Evolutionary conservation across 805 yeast species (phyloP), one percentile per base, ranked within the genome.

Genomic region (Wickerhamiella alocasiicola): DNA sequence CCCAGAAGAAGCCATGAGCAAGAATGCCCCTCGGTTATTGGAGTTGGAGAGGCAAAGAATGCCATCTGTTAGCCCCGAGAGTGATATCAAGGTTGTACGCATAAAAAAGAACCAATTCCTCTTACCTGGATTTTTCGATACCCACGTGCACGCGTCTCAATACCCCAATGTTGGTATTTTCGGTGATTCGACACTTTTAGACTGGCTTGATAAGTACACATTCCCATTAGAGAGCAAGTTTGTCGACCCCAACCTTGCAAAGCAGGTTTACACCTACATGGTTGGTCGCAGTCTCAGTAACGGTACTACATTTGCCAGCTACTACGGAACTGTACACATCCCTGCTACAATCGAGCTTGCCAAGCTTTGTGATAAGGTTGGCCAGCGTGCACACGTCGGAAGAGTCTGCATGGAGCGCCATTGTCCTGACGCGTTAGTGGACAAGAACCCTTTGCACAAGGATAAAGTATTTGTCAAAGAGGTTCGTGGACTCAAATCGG

Each of bases 261-360:
- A 60, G 9, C 55, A 64, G 5, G 76, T 87, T 1, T 91, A 88
- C 56, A 49, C 67, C 11, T 71, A 68, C 49, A 81, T 80, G 4
- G 73, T 91, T n/a, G 52, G 61, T 3, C 73, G 79, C 42, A 82
- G 95, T 0, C 62, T 91, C 47, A 53, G 56, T 2, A 67, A 76
- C 55, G 98, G 98, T 16, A 91, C 97, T 1, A 91, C 98, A 1
- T 76, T 88, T 42, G 94, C 94, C 0, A 70, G 93, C 0, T 91
- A 91, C 62, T 91, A 76, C 57, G 88, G 96, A 3, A 85, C 97
- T 0, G 77, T 83, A 34, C 94, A 88, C 54, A 65, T 77, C 0
- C 72, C 71, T 5, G 76, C 94, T 3, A 72, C 96, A 2, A 78
- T 78, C 39, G 51, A 78, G 27, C 70, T 91, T 52, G 94, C 94